Evolutionary conservation across 2,329 filamentous ascomycete genomes (phyloP).

Genomic region (Paraconiothyrium sp.): DNA sequence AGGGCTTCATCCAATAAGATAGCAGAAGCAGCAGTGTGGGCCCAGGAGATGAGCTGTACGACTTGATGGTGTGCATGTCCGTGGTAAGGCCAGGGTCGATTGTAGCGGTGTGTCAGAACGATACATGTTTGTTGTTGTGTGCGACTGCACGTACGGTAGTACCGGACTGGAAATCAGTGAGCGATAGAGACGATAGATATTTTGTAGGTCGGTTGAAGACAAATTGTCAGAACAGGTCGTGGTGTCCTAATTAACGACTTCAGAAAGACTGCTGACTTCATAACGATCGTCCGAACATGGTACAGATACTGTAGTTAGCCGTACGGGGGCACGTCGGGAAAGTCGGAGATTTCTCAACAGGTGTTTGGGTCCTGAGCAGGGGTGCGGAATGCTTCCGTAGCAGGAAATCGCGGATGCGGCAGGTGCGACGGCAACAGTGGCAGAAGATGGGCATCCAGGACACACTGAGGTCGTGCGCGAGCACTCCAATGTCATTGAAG

Average conservation of each 20-base stretch:
- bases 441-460: not conserved
- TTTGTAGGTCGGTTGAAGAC: not conserved
- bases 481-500: not conserved
- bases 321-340: not conserved
- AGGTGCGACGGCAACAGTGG: conserved; percentile 10
- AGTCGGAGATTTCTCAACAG: conserved; percentile 8
- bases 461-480: not conserved
- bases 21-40: not conserved
- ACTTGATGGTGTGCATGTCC: not conserved
- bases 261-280: not conserved
- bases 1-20: too few species aligned
- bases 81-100: not conserved
- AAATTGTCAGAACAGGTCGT: not conserved
- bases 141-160: not conserved
- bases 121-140: not conserved
- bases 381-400: not conserved
- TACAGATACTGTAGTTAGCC: not conserved
- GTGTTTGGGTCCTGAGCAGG: not conserved
- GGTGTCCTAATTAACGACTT: not conserved
- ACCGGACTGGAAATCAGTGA: not conserved
- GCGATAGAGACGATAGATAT: not conserved
- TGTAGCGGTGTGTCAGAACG: not conserved
- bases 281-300: not conserved
- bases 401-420: conserved; percentile 5
- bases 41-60: not conserved